phyloP scores from a whole-genome alignment of 2,329 filamentous ascomycete genomes.

The Pyricularia sp. region DNA sequence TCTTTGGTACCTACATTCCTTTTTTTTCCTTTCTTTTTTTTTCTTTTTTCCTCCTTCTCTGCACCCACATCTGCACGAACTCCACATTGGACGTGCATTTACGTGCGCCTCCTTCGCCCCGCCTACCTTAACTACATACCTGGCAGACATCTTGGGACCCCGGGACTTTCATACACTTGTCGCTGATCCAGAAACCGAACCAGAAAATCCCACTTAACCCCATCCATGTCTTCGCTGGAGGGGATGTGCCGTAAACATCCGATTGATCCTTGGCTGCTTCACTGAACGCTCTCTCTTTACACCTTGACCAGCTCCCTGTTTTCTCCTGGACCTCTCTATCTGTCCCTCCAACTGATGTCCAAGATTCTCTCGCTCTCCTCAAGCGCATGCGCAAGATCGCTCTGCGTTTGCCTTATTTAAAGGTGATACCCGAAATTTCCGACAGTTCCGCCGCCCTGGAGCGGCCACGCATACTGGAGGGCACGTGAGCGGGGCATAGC shows the following conservation, averaged over 20 bases:
- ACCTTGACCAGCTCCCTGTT: conserved; percentile 6
- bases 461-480: background rate
- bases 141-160: background rate
- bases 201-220: conserved; percentile 4
- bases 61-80: background rate
- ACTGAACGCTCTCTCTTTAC: background rate
- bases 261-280: conserved; percentile 7
- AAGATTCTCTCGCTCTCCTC: background rate
- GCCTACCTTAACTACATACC: background rate
- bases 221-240: conserved; percentile 7
- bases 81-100: background rate
- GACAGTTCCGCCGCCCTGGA: background rate
- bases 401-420: background rate
- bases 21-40: background rate
- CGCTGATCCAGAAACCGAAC: conserved; percentile 17
- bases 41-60: no score
- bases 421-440: background rate
- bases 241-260: conserved; percentile 16
- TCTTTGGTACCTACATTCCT: background rate
- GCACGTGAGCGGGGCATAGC: background rate
- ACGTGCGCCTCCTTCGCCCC: no score
- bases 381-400: background rate
- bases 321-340: background rate
- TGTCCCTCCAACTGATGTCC: background rate
- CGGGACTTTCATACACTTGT: conserved; percentile 12